These are phyloP conservation scores for Naganishia randhawae DNA, from an alignment of 768 basidiomycete species.

Conservation along the genomic window DNA sequence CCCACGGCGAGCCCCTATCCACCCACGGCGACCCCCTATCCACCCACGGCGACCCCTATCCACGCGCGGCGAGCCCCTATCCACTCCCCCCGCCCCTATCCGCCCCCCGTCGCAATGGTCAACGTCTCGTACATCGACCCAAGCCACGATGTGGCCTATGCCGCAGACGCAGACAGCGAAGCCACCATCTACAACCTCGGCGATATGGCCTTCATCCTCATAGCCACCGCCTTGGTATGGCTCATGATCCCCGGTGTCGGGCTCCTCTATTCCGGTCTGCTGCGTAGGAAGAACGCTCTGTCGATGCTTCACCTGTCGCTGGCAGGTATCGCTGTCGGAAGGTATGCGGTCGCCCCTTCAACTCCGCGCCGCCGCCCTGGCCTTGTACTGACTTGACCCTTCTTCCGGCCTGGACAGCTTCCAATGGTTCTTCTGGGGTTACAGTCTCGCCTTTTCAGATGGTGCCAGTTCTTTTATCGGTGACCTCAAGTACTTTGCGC, in stretches of 20 bases:
- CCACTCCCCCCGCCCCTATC: background rate
- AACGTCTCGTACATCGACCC: slow-evolving; percentile 46
- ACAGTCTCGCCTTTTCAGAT: slow-evolving; percentile 79
- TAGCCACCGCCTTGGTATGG: slow-evolving; percentile 50
- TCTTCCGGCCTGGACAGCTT: background rate
- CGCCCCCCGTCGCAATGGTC: slow-evolving; percentile 35
- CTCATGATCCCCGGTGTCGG: slow-evolving; percentile 52
- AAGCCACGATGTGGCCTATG: slow-evolving; percentile 39
- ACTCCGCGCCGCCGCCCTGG: background rate
- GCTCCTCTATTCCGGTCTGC: slow-evolving; percentile 50
- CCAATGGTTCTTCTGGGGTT: slow-evolving; percentile 64
- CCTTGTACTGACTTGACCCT: background rate
- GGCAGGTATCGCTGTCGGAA: slow-evolving; percentile 49
- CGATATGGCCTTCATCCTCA: slow-evolving; percentile 46
- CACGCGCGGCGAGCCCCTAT: too few relatives aligned
- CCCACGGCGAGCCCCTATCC: too few relatives aligned
- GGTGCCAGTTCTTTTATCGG: slow-evolving; percentile 68
- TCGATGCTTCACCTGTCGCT: slow-evolving; percentile 52
- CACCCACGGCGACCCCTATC: background rate
- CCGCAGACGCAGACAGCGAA: slow-evolving; percentile 31
- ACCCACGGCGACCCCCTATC: too few relatives aligned
- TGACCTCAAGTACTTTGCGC: slow-evolving; percentile 72
- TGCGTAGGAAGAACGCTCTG: slow-evolving; percentile 54
- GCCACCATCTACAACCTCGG: slow-evolving; percentile 47
- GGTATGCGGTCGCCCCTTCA: slow-evolving; percentile 11